A percentile compares a stretch with the other conserved stretches of the same genome.
phyloP scores from a whole-genome alignment of 2,329 filamentous ascomycete species.

The Penicillium olsonii region DNA sequence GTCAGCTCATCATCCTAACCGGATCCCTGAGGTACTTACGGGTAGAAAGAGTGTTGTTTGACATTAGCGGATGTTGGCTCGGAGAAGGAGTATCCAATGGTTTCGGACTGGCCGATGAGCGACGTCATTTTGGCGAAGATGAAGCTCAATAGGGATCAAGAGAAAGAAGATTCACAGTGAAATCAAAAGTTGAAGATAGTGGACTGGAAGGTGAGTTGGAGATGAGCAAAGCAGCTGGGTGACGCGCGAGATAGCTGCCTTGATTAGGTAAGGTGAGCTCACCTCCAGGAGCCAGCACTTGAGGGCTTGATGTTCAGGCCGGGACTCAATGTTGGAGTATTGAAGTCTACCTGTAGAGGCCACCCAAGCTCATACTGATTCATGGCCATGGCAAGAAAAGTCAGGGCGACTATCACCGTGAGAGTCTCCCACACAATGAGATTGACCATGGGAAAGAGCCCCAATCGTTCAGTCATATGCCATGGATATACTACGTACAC shows the following conservation, averaged over 20 bases:
- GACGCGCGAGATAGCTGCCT: conserved; percentile 44
- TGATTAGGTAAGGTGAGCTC: conserved; percentile 34
- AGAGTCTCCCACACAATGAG: no score
- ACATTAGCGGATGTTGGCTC: conserved; percentile 52
- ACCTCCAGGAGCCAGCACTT: not conserved
- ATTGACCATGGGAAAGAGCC: no score
- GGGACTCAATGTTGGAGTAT: no score
- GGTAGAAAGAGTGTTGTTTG: conserved; percentile 79
- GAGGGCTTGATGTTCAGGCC: no score
- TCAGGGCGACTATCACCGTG: no score
- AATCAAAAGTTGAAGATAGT: conserved; percentile 5
- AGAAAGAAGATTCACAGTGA: not conserved
- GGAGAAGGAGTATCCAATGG: conserved; percentile 63
- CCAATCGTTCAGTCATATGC: no score
- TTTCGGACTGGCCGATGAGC: conserved; percentile 53
- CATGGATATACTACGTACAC: no score
- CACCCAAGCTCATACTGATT: no score
- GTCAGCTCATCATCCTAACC: conserved; percentile 15
- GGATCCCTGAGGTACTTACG: conserved; percentile 65
- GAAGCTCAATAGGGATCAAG: not conserved
- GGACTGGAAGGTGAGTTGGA: conserved; percentile 10
- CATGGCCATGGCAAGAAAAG: no score
- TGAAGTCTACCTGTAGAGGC: no score
- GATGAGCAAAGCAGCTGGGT: conserved; percentile 22
- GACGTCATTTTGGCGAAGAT: conserved; percentile 52